Evolutionary conservation across 23 red algal genomes (phyloP).

Genomic region (Pyropia haitanensis): DNA sequence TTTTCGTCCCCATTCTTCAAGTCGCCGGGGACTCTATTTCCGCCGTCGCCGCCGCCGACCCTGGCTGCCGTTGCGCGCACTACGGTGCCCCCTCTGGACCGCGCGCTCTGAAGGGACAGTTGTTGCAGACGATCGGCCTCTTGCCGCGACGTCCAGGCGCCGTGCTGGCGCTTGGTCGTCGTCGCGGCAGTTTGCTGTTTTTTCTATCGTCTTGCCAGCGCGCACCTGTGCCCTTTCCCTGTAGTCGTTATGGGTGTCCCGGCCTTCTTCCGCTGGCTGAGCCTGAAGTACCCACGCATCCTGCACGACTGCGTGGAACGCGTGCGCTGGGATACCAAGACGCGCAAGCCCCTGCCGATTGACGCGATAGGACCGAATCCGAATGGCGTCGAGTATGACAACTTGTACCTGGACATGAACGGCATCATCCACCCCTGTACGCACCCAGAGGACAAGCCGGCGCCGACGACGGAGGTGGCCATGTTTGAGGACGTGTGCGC

Average conservation of each 20-base stretch:
- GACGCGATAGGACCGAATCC: conserved; percentile 79
- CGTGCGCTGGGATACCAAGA: conserved; percentile 8
- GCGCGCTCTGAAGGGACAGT: no score
- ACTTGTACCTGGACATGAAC: conserved; percentile 99
- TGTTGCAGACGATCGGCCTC: neutral
- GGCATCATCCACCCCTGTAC: conserved; percentile 94
- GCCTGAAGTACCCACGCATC: conserved; percentile 63
- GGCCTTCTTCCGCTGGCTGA: conserved; percentile 85
- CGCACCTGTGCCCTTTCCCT: neutral
- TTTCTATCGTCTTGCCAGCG: neutral
- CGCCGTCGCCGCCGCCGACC: no score
- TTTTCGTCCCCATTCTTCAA: no score
- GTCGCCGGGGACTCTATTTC: no score
- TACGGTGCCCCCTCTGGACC: no score
- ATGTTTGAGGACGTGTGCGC: conserved; percentile 86
- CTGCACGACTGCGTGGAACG: conserved; percentile 62
- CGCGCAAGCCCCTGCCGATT: conserved; percentile 15
- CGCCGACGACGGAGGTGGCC: conserved; percentile 47
- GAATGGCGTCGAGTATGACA: conserved; percentile 84
- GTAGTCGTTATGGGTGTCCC: conserved; percentile 75
- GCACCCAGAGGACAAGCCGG: conserved; percentile 70
- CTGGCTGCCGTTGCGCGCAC: no score
- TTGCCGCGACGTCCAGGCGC: neutral
- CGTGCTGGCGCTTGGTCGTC: neutral
- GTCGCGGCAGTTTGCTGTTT: neutral